These are phyloP conservation scores for Pseudocercospora musae DNA, from an alignment of 2,329 filamentous ascomycete genomes.

Conservation along the genomic window DNA sequence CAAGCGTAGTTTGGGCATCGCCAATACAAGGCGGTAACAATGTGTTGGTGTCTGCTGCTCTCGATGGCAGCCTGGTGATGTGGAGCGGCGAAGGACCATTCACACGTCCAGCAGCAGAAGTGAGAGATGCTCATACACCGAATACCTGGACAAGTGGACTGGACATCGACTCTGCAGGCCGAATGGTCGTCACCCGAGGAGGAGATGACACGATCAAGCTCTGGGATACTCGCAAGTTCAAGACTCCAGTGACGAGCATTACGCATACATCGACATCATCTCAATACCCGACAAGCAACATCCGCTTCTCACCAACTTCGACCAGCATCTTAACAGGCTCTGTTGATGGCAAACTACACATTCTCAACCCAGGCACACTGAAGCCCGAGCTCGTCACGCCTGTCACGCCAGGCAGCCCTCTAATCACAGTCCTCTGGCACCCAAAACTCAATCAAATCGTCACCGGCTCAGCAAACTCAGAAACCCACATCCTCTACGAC, in stretches of 20 bases:
- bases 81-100: conserved; percentile 88
- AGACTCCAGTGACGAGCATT: conserved; percentile 75
- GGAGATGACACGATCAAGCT: conserved; percentile 92
- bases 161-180: conserved; percentile 85
- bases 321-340: conserved; percentile 88
- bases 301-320: conserved; percentile 81
- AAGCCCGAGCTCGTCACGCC: conserved; percentile 79
- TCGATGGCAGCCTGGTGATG: conserved; percentile 89
- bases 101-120: conserved; percentile 74
- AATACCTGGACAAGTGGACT: conserved; percentile 90
- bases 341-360: conserved; percentile 78
- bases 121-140: conserved; percentile 75
- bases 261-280: conserved; percentile 77
- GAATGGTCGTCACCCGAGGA: conserved; percentile 84
- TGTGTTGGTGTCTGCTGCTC: conserved; percentile 73
- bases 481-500: conserved; percentile 87
- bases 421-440: conserved; percentile 89
- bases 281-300: conserved; percentile 80
- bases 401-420: conserved; percentile 77
- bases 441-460: conserved; percentile 93
- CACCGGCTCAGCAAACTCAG: conserved; percentile 85
- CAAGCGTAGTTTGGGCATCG: conserved; percentile 80
- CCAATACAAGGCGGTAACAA: conserved; percentile 73
- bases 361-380: conserved; percentile 89
- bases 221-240: conserved; percentile 97